Base-by-base conservation (phyloP, 2,329 filamentous ascomycete genomes). In the Fusarium devonianum region DNA sequence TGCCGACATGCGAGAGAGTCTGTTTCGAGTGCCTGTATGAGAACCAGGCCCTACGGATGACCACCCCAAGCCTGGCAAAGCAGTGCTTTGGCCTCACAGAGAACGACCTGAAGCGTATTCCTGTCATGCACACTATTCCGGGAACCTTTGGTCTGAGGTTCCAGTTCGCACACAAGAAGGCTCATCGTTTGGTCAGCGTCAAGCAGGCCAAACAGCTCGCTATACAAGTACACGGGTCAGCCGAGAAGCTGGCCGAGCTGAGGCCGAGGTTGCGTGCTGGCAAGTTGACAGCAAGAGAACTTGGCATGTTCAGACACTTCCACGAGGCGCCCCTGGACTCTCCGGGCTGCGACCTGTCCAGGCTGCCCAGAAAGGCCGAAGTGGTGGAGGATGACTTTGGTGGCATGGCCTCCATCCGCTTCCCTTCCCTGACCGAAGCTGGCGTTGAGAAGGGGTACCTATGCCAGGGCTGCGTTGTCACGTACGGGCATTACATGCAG, bases 1-100 rank as follows among this genome's bases (percentile, higher is more conserved):
- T 71, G 21, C 66, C 68, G 0, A 66, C 65, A 3, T 70, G 65
- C 47, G 64, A 69, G 41, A 63, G 70, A 40, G 50, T 63, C 33
- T 72, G 69, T 47, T 63, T 59, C 18, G 49, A 62, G 33, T 71
- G 70, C 36, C 53, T 71, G 32, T 59, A 58, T 10, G 42, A 57
- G 28, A 67, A 65, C 36, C 53, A 52, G 35, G 51, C 61, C 34
- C 51, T 67, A 10, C 55, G 62, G 37, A 63, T 69, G 60, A 60
- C 66, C 29, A 49, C 62, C 11, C 32, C 51, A 14, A 23, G 39
- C 6, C 37, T 22, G 19, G 60, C 64, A n/a, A 53, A 62, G 41
- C 42, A 59, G 41, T 67, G 58, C 23, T 67, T 67, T 49, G 25
- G 42, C 28, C 51, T 67, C 12, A 51, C 62, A 12, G 49, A 62